Conservation (phyloP, 352 stramenopile species). For the Phytopythium litorale region DNA sequence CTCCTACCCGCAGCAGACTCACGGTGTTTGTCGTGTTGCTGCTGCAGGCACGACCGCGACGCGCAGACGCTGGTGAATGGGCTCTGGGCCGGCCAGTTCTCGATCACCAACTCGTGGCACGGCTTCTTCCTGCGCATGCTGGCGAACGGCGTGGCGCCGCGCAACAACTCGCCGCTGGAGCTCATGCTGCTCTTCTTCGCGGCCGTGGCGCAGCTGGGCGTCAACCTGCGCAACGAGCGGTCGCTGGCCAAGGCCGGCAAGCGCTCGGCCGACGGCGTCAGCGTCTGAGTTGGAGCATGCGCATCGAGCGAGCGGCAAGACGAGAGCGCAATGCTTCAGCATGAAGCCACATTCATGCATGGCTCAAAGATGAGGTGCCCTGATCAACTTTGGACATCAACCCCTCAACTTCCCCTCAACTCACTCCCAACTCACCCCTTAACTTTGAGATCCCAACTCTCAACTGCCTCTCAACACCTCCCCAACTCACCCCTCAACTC, state of each 20-base stretch:
- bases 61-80: conserved; percentile 57
- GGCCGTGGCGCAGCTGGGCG: conserved; percentile 18
- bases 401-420: no score
- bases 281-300: not conserved
- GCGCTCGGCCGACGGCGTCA: not conserved
- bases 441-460: no score
- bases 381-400: no score
- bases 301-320: no score
- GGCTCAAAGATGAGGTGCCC: no score
- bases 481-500: no score
- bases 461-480: no score
- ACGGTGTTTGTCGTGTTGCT: not conserved
- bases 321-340: no score
- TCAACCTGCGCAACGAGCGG: conserved; percentile 20
- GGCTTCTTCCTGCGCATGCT: conserved; percentile 50
- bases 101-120: conserved; percentile 55
- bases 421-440: no score
- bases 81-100: conserved; percentile 50
- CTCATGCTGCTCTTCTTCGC: conserved; percentile 47
- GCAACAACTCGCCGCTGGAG: conserved; percentile 61
- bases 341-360: no score
- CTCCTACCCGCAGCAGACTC: not conserved
- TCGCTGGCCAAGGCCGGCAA: conserved; percentile 8
- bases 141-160: conserved; percentile 55
- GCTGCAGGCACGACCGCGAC: conserved; percentile 26